Percentiles rank a stretch among this genome's conserved stretches.
Conservation (phyloP, 257 asterid genomes). For the Mentha longifolia region DNA sequence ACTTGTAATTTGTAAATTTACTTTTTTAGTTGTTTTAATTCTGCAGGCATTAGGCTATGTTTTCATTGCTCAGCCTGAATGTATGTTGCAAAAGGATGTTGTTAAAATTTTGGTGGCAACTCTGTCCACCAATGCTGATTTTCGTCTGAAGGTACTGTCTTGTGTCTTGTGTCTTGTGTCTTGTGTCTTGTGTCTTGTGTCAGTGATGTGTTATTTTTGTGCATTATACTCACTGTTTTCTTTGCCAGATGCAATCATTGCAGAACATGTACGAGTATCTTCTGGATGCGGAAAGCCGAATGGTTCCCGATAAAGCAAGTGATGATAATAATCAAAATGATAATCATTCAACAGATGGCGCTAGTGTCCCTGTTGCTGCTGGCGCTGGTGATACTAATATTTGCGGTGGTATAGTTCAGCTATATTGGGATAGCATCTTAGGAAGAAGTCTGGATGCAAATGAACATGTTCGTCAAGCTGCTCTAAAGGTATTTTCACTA, state of each 20-base stretch:
- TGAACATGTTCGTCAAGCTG: slow-evolving; percentile 84
- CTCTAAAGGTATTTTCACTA: slow-evolving; percentile 68
- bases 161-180: too few species aligned
- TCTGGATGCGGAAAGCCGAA: slow-evolving; percentile 90
- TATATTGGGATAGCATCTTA: slow-evolving; percentile 80
- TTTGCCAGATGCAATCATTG: slow-evolving; percentile 86
- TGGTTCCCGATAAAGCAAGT: slow-evolving; percentile 71
- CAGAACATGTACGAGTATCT: slow-evolving; percentile 95
- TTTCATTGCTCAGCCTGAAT: slow-evolving; percentile 86
- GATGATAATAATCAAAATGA: slow-evolving; percentile 53
- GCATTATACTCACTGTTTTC: slow-evolving; percentile 36
- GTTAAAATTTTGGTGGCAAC: slow-evolving; percentile 74
- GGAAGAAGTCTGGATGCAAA: slow-evolving; percentile 83
- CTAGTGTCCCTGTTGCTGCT: slow-evolving; percentile 92
- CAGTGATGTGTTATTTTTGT: slow-evolving; percentile 30
- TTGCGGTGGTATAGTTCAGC: slow-evolving; percentile 93
- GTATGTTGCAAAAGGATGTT: slow-evolving; percentile 88
- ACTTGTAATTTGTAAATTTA: slow-evolving; percentile 27
- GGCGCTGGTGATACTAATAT: slow-evolving; percentile 99
- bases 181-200: slow-evolving; percentile 27
- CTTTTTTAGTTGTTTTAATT: slow-evolving; percentile 34
- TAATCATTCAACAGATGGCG: slow-evolving; percentile 49
- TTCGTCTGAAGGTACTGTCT: slow-evolving; percentile 75
- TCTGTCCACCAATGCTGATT: slow-evolving; percentile 62
- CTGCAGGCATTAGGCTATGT: slow-evolving; percentile 92